Percentiles rank a stretch among this genome's conserved stretches.
Conservation (phyloP, 2,329 filamentous ascomycete genomes). For the Hymenoscyphus fraxineus region DNA sequence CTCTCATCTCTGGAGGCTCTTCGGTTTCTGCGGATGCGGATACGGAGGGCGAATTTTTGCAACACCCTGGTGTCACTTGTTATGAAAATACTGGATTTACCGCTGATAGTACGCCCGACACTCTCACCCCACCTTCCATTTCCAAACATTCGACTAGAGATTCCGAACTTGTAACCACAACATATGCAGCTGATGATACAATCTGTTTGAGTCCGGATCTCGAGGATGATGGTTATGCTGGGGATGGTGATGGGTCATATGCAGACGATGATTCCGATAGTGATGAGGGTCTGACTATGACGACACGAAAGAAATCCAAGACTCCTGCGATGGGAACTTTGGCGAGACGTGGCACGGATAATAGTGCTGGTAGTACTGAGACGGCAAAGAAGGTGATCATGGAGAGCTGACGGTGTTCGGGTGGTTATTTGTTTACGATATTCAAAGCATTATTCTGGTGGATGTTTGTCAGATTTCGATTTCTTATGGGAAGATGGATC, state of each 20-base stretch:
- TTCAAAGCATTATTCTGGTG: constrained; percentile 9
- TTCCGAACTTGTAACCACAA: constrained; percentile 3
- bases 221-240: constrained; percentile 33
- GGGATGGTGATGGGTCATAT: constrained; percentile 26
- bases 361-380: constrained; percentile 58
- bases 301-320: constrained; percentile 39
- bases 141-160: constrained; percentile 25
- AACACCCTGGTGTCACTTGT: constrained; percentile 43
- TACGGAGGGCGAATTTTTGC: constrained; percentile 56
- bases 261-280: constrained; percentile 32
- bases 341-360: constrained; percentile 54
- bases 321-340: constrained; percentile 30
- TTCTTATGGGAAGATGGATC: constrained; percentile 10
- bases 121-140: constrained; percentile 28
- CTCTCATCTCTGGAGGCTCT: constrained; percentile 59
- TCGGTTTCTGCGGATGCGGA: constrained; percentile 63
- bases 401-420: constrained; percentile 20
- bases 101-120: constrained; percentile 28
- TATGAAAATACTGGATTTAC: constrained; percentile 14
- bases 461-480: constrained; percentile 7
- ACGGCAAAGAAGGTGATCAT: constrained; percentile 54
- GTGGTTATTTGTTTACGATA: constrained; percentile 9
- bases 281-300: constrained; percentile 35
- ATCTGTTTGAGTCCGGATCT: constrained; percentile 22
- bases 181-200: constrained; percentile 12